A percentile compares a stretch with the other conserved stretches of the same genome.
Evolutionary conservation across 1,284 basidiomycete species (phyloP).

Genomic region (Sparassis latifolia): DNA sequence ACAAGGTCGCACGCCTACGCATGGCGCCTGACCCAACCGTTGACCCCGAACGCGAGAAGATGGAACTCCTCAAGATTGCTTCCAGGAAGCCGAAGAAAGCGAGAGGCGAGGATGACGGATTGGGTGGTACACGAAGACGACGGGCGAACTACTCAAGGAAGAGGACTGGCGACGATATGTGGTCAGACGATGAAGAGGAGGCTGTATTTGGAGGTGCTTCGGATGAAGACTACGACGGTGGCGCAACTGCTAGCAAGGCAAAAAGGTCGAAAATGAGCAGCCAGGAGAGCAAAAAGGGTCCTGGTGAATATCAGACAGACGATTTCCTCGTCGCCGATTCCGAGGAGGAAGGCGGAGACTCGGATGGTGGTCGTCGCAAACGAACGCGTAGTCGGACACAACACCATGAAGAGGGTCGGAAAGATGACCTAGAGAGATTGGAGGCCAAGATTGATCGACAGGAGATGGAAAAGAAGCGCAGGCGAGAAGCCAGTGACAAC

Average conservation of each 20-base stretch:
- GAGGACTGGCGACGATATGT: conserved; percentile 31
- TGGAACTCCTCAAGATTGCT: conserved; percentile 59
- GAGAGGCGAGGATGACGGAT: conserved; percentile 38
- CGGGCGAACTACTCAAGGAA: conserved; percentile 25
- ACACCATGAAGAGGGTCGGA: conserved; percentile 36
- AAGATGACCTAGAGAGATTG: conserved; percentile 62
- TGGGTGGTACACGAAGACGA: conserved; percentile 37
- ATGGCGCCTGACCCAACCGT: conserved; percentile 69
- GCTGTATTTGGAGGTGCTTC: conserved; percentile 48
- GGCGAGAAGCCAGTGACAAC: conserved; percentile 25
- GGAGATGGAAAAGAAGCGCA: conserved; percentile 42
- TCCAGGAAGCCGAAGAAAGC: conserved; percentile 58
- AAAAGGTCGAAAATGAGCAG: conserved; percentile 29
- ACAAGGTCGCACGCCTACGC: conserved; percentile 68
- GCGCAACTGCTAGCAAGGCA: conserved; percentile 28
- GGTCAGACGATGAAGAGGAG: conserved; percentile 41
- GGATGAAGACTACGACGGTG: conserved; percentile 36
- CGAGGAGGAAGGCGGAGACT: conserved; percentile 51
- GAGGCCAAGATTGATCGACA: conserved; percentile 52
- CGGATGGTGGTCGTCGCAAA: conserved; percentile 26
- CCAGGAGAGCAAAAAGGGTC: conserved; percentile 37
- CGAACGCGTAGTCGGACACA: conserved; percentile 33
- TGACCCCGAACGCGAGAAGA: conserved; percentile 68
- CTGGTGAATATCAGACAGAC: conserved; percentile 71
- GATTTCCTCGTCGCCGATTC: conserved; percentile 77